These are phyloP conservation scores for Zizania palustris DNA, from an alignment of 202 grass and related monocot genomes.

Conservation along the genomic window DNA sequence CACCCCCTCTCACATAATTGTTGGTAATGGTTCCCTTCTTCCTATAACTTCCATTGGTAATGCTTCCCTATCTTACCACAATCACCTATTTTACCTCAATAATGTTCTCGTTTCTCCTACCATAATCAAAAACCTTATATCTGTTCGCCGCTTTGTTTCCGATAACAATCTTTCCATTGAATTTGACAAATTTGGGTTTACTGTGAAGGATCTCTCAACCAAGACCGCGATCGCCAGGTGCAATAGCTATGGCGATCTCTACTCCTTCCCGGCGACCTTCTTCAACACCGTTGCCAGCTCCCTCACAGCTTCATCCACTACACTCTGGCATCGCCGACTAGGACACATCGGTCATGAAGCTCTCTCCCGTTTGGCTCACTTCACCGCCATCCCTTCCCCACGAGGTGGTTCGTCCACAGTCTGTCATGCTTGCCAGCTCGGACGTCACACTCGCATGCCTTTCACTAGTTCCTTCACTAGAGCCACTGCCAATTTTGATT, in stretches of 20 bases:
- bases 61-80: neutral
- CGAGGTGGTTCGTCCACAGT: neutral
- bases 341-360: neutral
- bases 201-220: neutral
- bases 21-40: neutral
- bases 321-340: neutral
- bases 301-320: neutral
- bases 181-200: neutral
- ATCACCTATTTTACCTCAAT: neutral
- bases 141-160: neutral
- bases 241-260: neutral
- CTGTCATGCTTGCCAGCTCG: neutral
- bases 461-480: neutral
- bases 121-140: neutral
- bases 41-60: neutral
- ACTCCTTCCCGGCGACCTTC: neutral
- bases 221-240: neutral
- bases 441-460: neutral
- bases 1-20: neutral
- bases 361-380: neutral
- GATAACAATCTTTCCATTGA: neutral
- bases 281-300: neutral
- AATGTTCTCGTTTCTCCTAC: neutral
- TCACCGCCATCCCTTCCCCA: neutral
- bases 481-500: neutral